Percentiles rank a stretch among this genome's conserved stretches.
These are phyloP conservation scores for Yamadazyma kanchanaburiensis DNA, from an alignment of 1,139 yeast genomes.

Conservation along the genomic window DNA sequence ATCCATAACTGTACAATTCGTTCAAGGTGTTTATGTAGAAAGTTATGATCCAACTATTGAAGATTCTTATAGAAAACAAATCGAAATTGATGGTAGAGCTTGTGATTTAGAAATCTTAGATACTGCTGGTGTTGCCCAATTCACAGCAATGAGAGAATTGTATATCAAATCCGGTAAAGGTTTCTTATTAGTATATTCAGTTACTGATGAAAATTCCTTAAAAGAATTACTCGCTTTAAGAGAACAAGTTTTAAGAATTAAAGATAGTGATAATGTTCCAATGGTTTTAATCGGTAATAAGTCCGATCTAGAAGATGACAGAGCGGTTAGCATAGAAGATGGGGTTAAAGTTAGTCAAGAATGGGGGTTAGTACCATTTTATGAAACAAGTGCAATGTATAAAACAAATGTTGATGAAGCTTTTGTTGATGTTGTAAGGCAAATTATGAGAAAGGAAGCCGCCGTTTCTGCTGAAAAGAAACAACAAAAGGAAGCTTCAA, in stretches of 20 bases:
- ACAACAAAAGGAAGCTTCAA: conserved; percentile 40
- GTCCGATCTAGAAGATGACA: conserved; percentile 72
- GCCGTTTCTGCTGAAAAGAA: conserved; percentile 46
- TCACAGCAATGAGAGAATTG: conserved; percentile 59
- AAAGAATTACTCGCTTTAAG: conserved; percentile 78
- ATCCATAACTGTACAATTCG: conserved; percentile 49
- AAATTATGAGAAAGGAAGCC: conserved; percentile 75
- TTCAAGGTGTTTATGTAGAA: conserved; percentile 50
- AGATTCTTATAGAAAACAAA: conserved; percentile 86
- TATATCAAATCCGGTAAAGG: conserved; percentile 88
- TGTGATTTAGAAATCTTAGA: conserved; percentile 71
- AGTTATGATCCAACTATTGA: conserved; percentile 51
- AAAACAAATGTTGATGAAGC: conserved; percentile 90
- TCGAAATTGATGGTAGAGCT: conserved; percentile 87
- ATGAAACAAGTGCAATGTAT: conserved; percentile 91
- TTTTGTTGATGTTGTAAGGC: conserved; percentile 84
- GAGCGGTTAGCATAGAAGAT: conserved; percentile 75
- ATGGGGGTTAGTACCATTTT: conserved; percentile 88
- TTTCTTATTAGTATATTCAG: conserved; percentile 82
- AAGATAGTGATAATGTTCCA: conserved; percentile 74
- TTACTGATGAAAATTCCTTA: conserved; percentile 82
- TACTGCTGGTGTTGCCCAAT: conserved; percentile 53
- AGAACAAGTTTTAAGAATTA: conserved; percentile 86
- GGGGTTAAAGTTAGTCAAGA: conserved; percentile 78
- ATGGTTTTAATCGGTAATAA: conserved; percentile 89